A percentile compares a stretch with the other conserved stretches of the same genome.
Evolutionary conservation across 805 yeast species (phyloP).

Genomic region (Saccharomycopsis vini): DNA sequence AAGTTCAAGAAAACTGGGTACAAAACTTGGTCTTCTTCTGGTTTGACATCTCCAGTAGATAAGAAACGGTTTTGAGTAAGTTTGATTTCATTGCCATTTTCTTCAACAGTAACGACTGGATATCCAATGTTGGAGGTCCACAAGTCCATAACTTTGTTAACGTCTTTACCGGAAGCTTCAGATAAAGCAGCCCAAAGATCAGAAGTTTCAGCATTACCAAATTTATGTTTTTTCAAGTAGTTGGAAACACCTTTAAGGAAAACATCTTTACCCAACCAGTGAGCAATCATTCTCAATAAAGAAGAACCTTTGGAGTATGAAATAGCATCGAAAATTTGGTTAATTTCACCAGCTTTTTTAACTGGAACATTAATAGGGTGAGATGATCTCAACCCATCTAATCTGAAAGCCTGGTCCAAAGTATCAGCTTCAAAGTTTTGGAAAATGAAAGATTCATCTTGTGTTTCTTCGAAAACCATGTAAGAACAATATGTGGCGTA

Average conservation of each 20-base stretch:
- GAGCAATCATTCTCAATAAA: conserved; percentile 67
- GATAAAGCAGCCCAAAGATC: conserved; percentile 71
- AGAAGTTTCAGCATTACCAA: conserved; percentile 67
- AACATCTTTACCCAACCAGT: conserved; percentile 69
- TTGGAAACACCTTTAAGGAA: conserved; percentile 74
- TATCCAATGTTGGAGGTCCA: conserved; percentile 78
- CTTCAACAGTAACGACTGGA: conserved; percentile 63
- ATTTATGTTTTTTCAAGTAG: conserved; percentile 66
- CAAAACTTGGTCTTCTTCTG: conserved; percentile 60
- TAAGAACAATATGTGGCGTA: conserved; percentile 59
- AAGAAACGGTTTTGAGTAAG: conserved; percentile 68
- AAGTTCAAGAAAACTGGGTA: conserved; percentile 68
- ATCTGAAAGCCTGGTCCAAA: conserved; percentile 61
- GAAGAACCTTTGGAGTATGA: conserved; percentile 79
- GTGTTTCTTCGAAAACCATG: conserved; percentile 77
- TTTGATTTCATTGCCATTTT: conserved; percentile 40
- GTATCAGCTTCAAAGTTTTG: conserved; percentile 72
- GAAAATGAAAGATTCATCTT: conserved; percentile 85
- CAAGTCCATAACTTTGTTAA: conserved; percentile 60
- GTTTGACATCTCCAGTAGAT: conserved; percentile 67
- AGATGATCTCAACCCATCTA: conserved; percentile 75
- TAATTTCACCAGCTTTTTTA: conserved; percentile 66
- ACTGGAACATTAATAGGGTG: conserved; percentile 85
- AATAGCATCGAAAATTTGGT: conserved; percentile 79
- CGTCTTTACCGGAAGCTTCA: conserved; percentile 65